These are phyloP conservation scores for Capsella bursapastoris DNA, from an alignment of 345 rosid genomes.

Conservation along the genomic window DNA sequence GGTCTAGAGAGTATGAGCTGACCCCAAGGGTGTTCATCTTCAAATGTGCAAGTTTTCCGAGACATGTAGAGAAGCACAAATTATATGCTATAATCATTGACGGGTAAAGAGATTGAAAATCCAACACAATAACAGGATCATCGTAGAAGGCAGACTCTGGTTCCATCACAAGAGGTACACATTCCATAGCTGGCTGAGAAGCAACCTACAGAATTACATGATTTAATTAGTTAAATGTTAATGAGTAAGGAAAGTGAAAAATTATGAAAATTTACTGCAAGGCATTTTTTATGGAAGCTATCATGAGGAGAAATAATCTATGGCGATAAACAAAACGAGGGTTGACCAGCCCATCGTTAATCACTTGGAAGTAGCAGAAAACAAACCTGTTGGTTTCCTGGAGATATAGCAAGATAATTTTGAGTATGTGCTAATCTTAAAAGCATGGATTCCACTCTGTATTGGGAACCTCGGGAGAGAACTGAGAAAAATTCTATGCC, in stretches of 20 bases:
- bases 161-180: slow-evolving; percentile 97
- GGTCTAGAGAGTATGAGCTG: slow-evolving; percentile 68
- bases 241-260: slow-evolving; percentile 22
- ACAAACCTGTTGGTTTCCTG: slow-evolving; percentile 86
- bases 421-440: slow-evolving; percentile 94
- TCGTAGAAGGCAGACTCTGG: slow-evolving; percentile 94
- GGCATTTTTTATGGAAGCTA: slow-evolving; percentile 4
- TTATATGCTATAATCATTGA: slow-evolving; percentile 97
- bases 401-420: slow-evolving; percentile 93
- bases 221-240: slow-evolving; percentile 12
- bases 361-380: not conserved
- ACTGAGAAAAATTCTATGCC: slow-evolving; percentile 99
- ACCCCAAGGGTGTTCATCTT: slow-evolving; percentile 81
- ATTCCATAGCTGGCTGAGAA: slow-evolving; percentile 99
- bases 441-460: slow-evolving; percentile 97
- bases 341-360: not conserved
- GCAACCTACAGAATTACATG: slow-evolving; percentile 67
- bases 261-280: slow-evolving; percentile 8
- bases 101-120: slow-evolving; percentile 97
- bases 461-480: slow-evolving; percentile 97
- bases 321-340: not conserved
- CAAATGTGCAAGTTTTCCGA: slow-evolving; percentile 75
- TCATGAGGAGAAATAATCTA: slow-evolving; percentile 16
- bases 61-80: slow-evolving; percentile 93
- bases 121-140: slow-evolving; percentile 95